These are phyloP conservation scores for Pythium graminicola DNA, from an alignment of 352 stramenopile species.

Conservation along the genomic window DNA sequence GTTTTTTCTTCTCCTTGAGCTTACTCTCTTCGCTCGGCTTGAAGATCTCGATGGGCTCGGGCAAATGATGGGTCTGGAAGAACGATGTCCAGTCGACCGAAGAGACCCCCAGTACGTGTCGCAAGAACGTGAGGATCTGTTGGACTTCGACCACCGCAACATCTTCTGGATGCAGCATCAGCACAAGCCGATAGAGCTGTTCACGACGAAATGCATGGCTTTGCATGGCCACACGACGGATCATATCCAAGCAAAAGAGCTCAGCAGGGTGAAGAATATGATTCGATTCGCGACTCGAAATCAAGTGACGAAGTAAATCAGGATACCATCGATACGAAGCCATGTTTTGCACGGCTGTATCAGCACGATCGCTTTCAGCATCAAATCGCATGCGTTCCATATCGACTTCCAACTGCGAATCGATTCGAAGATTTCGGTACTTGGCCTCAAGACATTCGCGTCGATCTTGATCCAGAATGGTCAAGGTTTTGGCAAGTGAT, in stretches of 20 bases:
- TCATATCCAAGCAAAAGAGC: constrained; percentile 44
- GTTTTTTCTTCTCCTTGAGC: constrained; percentile 21
- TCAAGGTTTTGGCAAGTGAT: constrained; percentile 33
- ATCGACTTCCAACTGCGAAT: constrained; percentile 32
- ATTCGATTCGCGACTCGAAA: constrained; percentile 29
- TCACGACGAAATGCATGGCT: constrained; percentile 37
- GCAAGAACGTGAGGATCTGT: constrained; percentile 44
- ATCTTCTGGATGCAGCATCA: constrained; percentile 43
- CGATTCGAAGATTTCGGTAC: constrained; percentile 36
- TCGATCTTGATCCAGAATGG: constrained; percentile 43
- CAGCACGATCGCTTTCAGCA: constrained; percentile 36
- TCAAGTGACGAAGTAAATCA: constrained; percentile 40
- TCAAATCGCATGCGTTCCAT: constrained; percentile 42
- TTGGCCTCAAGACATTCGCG: constrained; percentile 48
- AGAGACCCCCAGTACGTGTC: constrained; percentile 28
- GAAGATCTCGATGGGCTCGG: constrained; percentile 27
- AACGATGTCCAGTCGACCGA: constrained; percentile 39
- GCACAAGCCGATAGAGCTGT: constrained; percentile 40
- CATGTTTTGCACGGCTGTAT: constrained; percentile 24
- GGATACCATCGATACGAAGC: constrained; percentile 41
- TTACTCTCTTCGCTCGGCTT: constrained; percentile 24
- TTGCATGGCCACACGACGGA: constrained; percentile 35
- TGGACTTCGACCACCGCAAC: constrained; percentile 36
- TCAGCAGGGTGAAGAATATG: constrained; percentile 37
- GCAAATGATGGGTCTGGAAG: constrained; percentile 32